Base-by-base conservation (phyloP, 352 stramenopile species). In the Globisporangium iwayamae region DNA sequence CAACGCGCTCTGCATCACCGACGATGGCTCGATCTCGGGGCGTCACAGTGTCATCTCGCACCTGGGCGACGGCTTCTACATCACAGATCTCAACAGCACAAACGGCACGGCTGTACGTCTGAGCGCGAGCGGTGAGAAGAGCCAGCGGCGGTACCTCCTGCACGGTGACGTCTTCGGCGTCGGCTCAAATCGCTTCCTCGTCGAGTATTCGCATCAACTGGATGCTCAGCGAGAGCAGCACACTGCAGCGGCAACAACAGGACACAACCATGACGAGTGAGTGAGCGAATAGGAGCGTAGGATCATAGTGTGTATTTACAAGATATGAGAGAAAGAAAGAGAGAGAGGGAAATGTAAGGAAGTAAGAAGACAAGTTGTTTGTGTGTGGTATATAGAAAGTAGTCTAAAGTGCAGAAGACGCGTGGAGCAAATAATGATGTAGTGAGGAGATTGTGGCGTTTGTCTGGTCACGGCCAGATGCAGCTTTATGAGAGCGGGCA, bases 151-250 rank as follows among this genome's bases (percentile, higher is more conserved):
- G 28, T 93, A 86, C 55, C 66, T 95, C 32, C 58, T 89, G 41
- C 84, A 95, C 51, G 80, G 81, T 22, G 86, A 95, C 63, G 75
- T 93, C 22, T 95, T 95, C 70, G 84, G 86, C 16, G 78, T 95
- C 56, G 86, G 84, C n/a, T 82, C 80, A 20, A 95, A 91, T 50
- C 81, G 85, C 14, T 95, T 95, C 59, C 79, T 91, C 39, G 80
- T 93, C 30, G 83, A 95, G 69, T 91, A 93, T 65, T 77, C 82
- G 47, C 80, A 89, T 53, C 78, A 91, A 65, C 60, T 93, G 47
- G 73, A 70, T 20, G 43, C 55, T 6, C 38, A 70, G 41, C 61
- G 61, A 28, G 39, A 32, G n/a, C 47, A 39, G 10, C 50, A 28
- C 25, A 28, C 25, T 28, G 25, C 25, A 59, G 4, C 32, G 14